phyloP scores from a whole-genome alignment of 1,139 yeast genomes.

The Blastobotrys indianensis region DNA sequence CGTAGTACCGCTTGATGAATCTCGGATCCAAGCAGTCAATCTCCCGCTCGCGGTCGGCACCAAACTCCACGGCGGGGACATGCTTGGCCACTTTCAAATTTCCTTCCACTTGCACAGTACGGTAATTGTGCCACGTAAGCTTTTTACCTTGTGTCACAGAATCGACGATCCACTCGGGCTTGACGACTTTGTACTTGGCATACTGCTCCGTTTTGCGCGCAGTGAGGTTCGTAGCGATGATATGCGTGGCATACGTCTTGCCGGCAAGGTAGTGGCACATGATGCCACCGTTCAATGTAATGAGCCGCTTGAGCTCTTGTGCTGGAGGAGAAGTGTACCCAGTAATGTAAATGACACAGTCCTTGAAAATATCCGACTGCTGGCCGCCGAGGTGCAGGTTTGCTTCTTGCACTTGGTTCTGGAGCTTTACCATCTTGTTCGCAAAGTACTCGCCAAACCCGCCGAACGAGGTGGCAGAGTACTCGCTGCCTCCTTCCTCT shows the following conservation, averaged over 20 bases:
- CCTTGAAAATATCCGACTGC: slow-evolving; percentile 45
- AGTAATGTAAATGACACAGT: slow-evolving; percentile 67
- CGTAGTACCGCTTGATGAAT: slow-evolving; percentile 64
- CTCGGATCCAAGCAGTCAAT: slow-evolving; percentile 48
- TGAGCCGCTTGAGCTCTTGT: slow-evolving; percentile 60
- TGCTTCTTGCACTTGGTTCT: slow-evolving; percentile 46
- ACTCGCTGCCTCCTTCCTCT: slow-evolving; percentile 28
- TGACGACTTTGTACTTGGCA: slow-evolving; percentile 65
- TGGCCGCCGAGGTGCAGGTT: slow-evolving; percentile 36
- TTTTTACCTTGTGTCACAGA: slow-evolving; percentile 45
- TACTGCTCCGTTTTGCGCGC: slow-evolving; percentile 66
- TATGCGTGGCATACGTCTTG: slow-evolving; percentile 75
- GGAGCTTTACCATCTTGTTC: slow-evolving; percentile 64
- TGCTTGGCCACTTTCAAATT: no score
- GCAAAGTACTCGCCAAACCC: slow-evolving; percentile 64
- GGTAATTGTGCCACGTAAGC: slow-evolving; percentile 64
- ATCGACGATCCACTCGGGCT: slow-evolving; percentile 76
- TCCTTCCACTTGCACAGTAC: slow-evolving; percentile 32
- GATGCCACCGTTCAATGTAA: slow-evolving; percentile 74
- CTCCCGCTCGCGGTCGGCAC: background rate
- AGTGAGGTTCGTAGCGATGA: slow-evolving; percentile 72
- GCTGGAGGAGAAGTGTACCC: slow-evolving; percentile 83
- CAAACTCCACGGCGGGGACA: slow-evolving; percentile 32
- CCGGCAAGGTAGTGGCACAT: slow-evolving; percentile 63
- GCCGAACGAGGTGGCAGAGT: slow-evolving; percentile 53